Percentiles rank a stretch among this genome's conserved stretches.
phyloP scores from a whole-genome alignment of 768 basidiomycete species.

The Rhodotorula diobovata region DNA sequence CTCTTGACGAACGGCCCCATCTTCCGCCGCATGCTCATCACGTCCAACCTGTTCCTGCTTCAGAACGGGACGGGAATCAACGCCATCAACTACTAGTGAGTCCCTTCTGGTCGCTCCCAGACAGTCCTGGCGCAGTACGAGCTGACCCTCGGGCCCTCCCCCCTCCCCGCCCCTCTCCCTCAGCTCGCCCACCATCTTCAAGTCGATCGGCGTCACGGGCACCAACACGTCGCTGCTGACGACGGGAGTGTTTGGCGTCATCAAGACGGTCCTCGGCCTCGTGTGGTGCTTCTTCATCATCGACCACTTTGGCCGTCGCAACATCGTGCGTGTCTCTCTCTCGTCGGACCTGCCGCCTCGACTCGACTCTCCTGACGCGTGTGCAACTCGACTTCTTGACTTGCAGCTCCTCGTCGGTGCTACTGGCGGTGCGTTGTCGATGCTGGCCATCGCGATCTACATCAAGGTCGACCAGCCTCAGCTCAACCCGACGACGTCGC shows the following conservation, averaged over 20 bases:
- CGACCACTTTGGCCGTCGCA: constrained; percentile 32
- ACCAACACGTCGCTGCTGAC: constrained; percentile 37
- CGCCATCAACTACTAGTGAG: constrained; percentile 6
- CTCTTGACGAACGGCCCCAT: constrained; percentile 32
- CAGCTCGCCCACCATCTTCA: constrained; percentile 52
- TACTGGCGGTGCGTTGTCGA: constrained; percentile 50
- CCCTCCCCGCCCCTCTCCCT: constrained; percentile 47
- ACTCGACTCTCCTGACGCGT: constrained; percentile 46
- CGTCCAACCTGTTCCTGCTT: constrained; percentile 51
- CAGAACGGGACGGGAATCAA: constrained; percentile 52
- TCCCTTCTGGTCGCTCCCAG: too few relatives aligned
- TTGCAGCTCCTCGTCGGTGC: constrained; percentile 53
- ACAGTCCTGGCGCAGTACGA: too few relatives aligned
- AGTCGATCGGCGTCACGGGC: constrained; percentile 47
- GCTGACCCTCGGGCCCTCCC: too few relatives aligned
- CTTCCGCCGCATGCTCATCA: constrained; percentile 50
- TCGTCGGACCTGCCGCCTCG: constrained; percentile 48
- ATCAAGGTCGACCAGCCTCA: constrained; percentile 21
- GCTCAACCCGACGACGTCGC: constrained; percentile 20
- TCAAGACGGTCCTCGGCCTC: constrained; percentile 49
- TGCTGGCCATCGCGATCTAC: constrained; percentile 50
- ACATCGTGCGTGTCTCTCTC: constrained; percentile 15
- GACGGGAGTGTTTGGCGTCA: constrained; percentile 54
- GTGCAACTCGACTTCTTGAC: too few relatives aligned
- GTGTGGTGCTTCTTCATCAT: constrained; percentile 47